These are phyloP conservation scores for Fraxinus pennsylvanica DNA, from an alignment of 257 asterid species.

Conservation along the genomic window DNA sequence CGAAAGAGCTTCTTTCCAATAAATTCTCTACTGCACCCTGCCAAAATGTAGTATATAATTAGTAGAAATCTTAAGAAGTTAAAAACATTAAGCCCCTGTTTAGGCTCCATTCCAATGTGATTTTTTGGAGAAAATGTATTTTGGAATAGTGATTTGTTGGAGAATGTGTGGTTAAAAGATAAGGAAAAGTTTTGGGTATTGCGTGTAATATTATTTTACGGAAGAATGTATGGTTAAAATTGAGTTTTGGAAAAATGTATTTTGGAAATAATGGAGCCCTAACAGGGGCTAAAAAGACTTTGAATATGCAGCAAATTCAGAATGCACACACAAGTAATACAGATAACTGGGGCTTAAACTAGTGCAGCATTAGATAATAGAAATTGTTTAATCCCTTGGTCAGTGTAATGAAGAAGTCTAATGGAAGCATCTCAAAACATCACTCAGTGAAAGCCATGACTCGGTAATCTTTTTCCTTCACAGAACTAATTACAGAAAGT, in stretches of 20 bases:
- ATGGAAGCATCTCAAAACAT: background rate
- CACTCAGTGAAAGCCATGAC: background rate
- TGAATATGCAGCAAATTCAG: background rate
- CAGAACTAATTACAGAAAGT: background rate
- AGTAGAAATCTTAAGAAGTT: background rate
- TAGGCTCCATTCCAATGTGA: no score
- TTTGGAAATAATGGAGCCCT: no score
- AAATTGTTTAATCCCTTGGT: background rate
- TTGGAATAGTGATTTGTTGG: no score
- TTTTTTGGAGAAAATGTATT: no score
- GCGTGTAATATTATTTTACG: no score
- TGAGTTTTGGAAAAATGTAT: no score
- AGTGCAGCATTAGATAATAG: no score
- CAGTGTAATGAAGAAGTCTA: background rate
- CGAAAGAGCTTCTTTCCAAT: constrained; percentile 86
- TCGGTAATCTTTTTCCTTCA: background rate
- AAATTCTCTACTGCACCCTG: constrained; percentile 98
- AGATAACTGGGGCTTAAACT: background rate
- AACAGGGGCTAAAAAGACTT: background rate
- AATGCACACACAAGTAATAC: background rate
- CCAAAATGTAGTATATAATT: constrained; percentile 13
- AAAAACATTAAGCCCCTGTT: background rate
- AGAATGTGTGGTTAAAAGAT: no score
- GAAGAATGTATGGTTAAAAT: no score
- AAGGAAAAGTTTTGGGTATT: no score